Evolutionary conservation across 2,329 filamentous ascomycete species (phyloP).

Genomic region (Celoporthe dispersa): DNA sequence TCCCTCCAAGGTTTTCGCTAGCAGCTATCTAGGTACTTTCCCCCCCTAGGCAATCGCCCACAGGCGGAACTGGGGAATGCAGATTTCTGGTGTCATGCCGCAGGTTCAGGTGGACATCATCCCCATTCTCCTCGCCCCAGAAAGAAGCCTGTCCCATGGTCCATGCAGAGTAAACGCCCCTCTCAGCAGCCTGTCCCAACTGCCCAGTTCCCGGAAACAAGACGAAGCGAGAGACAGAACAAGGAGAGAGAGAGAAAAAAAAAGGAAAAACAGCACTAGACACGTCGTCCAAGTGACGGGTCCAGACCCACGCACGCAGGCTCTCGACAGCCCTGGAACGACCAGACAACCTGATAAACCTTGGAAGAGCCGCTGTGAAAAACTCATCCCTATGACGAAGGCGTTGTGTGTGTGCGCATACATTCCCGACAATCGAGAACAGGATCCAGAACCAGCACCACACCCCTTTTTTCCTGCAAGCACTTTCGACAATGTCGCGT

Average conservation of each 20-base stretch:
- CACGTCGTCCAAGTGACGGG: conserved; percentile 16
- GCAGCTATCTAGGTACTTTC: background rate
- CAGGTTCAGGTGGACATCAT: background rate
- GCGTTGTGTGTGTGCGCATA: background rate
- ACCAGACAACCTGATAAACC: conserved; percentile 5
- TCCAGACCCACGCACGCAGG: background rate
- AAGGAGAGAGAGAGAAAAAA: background rate
- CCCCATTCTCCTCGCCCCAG: no score
- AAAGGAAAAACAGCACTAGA: background rate
- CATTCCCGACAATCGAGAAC: background rate
- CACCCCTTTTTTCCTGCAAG: background rate
- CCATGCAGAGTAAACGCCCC: background rate
- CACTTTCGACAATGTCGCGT: conserved; percentile 14
- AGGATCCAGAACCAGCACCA: background rate
- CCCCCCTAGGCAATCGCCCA: background rate
- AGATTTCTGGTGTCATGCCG: background rate
- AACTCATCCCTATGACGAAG: conserved; percentile 13
- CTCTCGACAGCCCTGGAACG: background rate
- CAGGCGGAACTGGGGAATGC: background rate
- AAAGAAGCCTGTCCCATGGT: background rate
- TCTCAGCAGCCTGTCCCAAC: background rate
- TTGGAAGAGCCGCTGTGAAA: conserved; percentile 13
- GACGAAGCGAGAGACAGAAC: no score
- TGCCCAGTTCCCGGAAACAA: background rate
- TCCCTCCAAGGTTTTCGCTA: background rate